Base-by-base conservation (phyloP, 305 asterid genomes). In the Solanum aculeatissimum region DNA sequence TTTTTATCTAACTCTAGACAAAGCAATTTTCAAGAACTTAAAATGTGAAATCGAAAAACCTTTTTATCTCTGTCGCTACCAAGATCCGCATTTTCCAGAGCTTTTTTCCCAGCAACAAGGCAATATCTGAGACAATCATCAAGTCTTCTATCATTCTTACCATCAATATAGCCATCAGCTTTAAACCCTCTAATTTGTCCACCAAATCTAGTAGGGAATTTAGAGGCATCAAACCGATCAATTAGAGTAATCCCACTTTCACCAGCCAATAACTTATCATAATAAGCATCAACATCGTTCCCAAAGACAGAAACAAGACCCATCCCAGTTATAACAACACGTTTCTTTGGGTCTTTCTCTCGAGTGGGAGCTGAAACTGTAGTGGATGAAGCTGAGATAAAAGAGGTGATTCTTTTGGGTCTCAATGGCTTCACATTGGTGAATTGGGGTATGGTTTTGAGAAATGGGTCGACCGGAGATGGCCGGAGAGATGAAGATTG, bases 291-390 rank as follows among this genome's bases (percentile, higher is more conserved):
- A 18, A 89, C 89, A 45, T 95, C 95, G 72, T 89, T 92, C 7
- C 98, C 98, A 87, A 94, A 95, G 19, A 92, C 98, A 16, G 98
- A 94, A 6, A 95, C 97, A 7, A 94, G 89, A 10, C 98, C 98
- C 98, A 91, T 95, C 2, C 98, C 98, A 45, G 98, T 95, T 51
- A 95, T 92, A 27, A 95, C 98, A 38, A 95, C 89, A 51, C 97
- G 93, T 72, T 94, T 95, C 89, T 93, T 93, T 0, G 97, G 98
- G 89, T 95, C 98, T 11, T 88, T 92, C 89, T 94, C 98, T 51
- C 95, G 87, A 86, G 86, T 91, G 23, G 98, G 98, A 81, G 93
- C 89, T 14, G 91, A 87, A 38, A 77, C 53, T 18, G 86, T 86
- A 14, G 91, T 87, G 78, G 78, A 47, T 49, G 96, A 84, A 83